Conservation (phyloP, 345 rosid species). For the Rhizophora mangle region DNA sequence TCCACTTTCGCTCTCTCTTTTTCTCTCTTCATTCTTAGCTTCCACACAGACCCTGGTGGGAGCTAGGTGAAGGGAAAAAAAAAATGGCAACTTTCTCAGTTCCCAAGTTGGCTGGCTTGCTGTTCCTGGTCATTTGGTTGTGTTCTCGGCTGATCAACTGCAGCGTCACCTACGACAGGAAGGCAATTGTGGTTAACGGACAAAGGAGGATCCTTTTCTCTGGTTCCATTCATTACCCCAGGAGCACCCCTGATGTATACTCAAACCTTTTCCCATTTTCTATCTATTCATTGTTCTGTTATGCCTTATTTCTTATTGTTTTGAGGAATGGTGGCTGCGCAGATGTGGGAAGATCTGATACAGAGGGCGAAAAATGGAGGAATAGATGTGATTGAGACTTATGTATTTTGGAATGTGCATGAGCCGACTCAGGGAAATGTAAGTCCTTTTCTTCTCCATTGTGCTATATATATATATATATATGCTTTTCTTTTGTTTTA, state of each 20-base stretch:
- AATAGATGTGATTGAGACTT: conserved; percentile 90
- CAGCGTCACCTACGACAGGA: conserved; percentile 76
- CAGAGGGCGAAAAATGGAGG: conserved; percentile 98
- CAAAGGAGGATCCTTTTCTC: conserved; percentile 87
- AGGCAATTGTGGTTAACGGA: conserved; percentile 80
- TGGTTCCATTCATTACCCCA: conserved; percentile 91
- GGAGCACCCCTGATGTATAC: conserved; percentile 83
- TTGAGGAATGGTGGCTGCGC: conserved; percentile 12
- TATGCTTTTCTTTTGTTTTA: background rate
- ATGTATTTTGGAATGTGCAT: conserved; percentile 98
- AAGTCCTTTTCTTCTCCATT: conserved; percentile 11
- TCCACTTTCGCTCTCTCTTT: background rate
- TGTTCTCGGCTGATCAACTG: conserved; percentile 50
- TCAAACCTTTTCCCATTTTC: background rate
- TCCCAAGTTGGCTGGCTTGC: conserved; percentile 38
- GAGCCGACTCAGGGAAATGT: conserved; percentile 97
- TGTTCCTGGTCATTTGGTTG: conserved; percentile 41
- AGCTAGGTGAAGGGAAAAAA: background rate
- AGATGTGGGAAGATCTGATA: conserved; percentile 99
- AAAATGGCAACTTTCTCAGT: conserved; percentile 43
- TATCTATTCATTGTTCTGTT: background rate
- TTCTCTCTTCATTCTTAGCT: background rate
- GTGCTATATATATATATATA: background rate
- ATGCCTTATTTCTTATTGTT: background rate
- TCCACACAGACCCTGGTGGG: background rate